phyloP scores from a whole-genome alignment of 2,329 filamentous ascomycete species.

The Ophiostoma angusticollis region DNA sequence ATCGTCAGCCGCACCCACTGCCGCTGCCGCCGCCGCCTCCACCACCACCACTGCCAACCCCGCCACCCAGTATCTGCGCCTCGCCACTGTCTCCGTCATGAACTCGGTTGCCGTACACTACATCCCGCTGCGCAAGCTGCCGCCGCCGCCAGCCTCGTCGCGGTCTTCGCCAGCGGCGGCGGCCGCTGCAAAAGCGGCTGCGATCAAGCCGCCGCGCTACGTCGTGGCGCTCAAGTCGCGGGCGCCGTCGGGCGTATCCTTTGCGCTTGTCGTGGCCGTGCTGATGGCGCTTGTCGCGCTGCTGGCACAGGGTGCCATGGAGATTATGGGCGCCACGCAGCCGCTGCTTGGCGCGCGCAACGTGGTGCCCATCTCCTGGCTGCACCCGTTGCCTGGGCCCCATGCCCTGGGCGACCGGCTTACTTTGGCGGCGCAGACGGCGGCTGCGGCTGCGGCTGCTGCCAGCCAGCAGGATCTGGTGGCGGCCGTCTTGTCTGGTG shows the following conservation, averaged over 20 bases:
- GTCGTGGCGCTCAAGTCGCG: conserved; percentile 50
- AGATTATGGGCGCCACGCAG: conserved; percentile 44
- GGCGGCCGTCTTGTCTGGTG: conserved; percentile 10
- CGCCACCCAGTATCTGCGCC: conserved; percentile 50
- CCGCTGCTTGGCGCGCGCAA: conserved; percentile 43
- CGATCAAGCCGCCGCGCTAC: conserved; percentile 43
- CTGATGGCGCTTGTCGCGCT: conserved; percentile 49
- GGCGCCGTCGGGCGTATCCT: conserved; percentile 34
- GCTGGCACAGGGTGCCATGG: conserved; percentile 50
- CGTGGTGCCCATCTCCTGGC: conserved; percentile 37
- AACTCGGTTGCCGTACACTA: conserved; percentile 71
- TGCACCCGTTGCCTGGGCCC: conserved; percentile 1
- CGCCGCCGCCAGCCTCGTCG: conserved; percentile 23
- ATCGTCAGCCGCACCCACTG: neutral
- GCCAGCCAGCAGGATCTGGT: conserved; percentile 12
- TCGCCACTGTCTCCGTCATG: conserved; percentile 70
- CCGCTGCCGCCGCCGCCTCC: too few species aligned
- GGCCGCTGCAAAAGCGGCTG: conserved; percentile 15
- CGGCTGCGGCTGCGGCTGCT: neutral
- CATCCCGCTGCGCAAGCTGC: conserved; percentile 47
- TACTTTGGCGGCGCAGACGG: neutral
- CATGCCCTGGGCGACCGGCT: conserved; percentile 4
- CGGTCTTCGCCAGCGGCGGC: conserved; percentile 23
- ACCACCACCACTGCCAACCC: conserved; percentile 29
- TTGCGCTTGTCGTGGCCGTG: conserved; percentile 41